Conservation (phyloP, 2,329 filamentous ascomycete species). For the Calonectria montana region DNA sequence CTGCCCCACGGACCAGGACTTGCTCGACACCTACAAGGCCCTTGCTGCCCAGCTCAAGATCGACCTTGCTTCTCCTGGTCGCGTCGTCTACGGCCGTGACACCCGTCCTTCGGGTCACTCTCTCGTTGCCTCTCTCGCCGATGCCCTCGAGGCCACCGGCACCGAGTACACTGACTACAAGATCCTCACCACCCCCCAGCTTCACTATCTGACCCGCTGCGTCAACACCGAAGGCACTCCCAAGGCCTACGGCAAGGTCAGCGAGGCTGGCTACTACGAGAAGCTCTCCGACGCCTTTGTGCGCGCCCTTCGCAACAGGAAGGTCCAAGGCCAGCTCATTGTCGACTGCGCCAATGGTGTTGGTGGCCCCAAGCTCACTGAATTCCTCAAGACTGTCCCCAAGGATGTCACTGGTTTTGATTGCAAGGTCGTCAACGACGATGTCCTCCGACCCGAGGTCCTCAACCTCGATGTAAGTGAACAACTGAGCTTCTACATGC, state of each 20-base stretch:
- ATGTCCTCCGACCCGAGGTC: slow-evolving; percentile 88
- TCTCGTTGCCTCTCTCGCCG: slow-evolving; percentile 81
- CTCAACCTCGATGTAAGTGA: slow-evolving; percentile 84
- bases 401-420: slow-evolving; percentile 77
- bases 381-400: slow-evolving; percentile 86
- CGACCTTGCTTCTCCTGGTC: slow-evolving; percentile 75
- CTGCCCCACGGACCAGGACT: slow-evolving; percentile 77
- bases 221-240: slow-evolving; percentile 92
- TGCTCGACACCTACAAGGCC: slow-evolving; percentile 80
- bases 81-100: slow-evolving; percentile 91
- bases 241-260: slow-evolving; percentile 88
- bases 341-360: slow-evolving; percentile 98
- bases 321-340: slow-evolving; percentile 77
- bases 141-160: slow-evolving; percentile 81
- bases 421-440: slow-evolving; percentile 91
- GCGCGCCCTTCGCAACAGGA: slow-evolving; percentile 81
- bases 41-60: slow-evolving; percentile 82
- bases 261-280: slow-evolving; percentile 93
- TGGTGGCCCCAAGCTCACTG: slow-evolving; percentile 88
- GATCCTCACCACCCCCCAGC: slow-evolving; percentile 94
- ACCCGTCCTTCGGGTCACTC: slow-evolving; percentile 91
- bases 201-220: slow-evolving; percentile 96
- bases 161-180: slow-evolving; percentile 86
- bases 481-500: neutral
- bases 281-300: slow-evolving; percentile 90